Evolutionary conservation across 2,329 filamentous ascomycete genomes (phyloP).

Genomic region (Endocalyx cinctus): DNA sequence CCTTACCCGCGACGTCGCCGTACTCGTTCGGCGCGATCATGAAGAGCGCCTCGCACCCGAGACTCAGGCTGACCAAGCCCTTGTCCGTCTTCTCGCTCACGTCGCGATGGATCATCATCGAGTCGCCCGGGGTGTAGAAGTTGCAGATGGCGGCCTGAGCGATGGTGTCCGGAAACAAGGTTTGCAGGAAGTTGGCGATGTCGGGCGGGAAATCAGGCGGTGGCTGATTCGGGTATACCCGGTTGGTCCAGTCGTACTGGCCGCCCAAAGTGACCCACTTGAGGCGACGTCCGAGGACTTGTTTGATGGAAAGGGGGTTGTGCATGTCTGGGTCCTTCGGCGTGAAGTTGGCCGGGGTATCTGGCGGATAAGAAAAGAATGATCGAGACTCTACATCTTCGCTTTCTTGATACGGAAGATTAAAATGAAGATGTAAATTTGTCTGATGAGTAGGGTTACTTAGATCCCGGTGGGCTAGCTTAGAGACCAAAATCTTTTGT

Average conservation of each 20-base stretch:
- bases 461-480: constrained; percentile 73
- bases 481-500: constrained; percentile 66
- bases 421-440: constrained; percentile 83
- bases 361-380: constrained; percentile 50
- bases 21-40: constrained; percentile 65
- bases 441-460: constrained; percentile 72
- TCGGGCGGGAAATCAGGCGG: constrained; percentile 73
- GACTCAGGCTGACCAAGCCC: constrained; percentile 77
- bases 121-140: constrained; percentile 85
- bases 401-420: constrained; percentile 53
- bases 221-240: constrained; percentile 66
- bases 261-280: constrained; percentile 94
- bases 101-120: constrained; percentile 87
- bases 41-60: constrained; percentile 89
- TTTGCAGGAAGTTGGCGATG: constrained; percentile 61
- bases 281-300: constrained; percentile 72
- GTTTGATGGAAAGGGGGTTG: constrained; percentile 63
- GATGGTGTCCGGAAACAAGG: constrained; percentile 69
- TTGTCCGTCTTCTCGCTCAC: constrained; percentile 80
- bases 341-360: constrained; percentile 49
- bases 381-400: constrained; percentile 30
- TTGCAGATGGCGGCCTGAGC: constrained; percentile 93
- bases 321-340: constrained; percentile 74
- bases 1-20: constrained; percentile 8
- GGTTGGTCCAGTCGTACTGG: constrained; percentile 93